A percentile compares a stretch with the other conserved stretches of the same genome.
Conservation (phyloP, 1,284 basidiomycete species). For the Anthracocystis setariae region DNA sequence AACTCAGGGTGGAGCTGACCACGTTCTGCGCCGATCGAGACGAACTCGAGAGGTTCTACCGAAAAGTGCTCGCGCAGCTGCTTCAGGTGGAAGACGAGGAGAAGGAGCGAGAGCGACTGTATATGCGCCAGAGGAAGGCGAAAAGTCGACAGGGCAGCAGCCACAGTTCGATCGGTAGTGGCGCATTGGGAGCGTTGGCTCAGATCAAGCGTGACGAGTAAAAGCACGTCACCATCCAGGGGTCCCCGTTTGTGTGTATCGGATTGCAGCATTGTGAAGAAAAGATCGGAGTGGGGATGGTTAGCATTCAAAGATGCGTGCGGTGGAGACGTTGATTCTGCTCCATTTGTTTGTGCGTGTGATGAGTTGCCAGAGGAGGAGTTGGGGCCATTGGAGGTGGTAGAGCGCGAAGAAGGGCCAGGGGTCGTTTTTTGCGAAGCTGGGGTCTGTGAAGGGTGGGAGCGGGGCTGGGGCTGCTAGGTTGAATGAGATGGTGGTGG, state of each 20-base stretch:
- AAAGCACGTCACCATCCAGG: not conserved
- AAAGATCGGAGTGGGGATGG: too few species aligned
- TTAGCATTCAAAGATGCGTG: conserved; percentile 57
- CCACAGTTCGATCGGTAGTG: conserved; percentile 4
- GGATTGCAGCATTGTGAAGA: too few species aligned
- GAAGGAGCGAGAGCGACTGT: conserved; percentile 9
- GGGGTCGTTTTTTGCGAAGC: conserved; percentile 49
- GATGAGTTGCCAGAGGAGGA: conserved; percentile 50
- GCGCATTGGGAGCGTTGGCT: not conserved
- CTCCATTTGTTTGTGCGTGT: conserved; percentile 42
- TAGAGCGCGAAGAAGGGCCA: conserved; percentile 54
- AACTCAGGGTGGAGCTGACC: conserved; percentile 49
- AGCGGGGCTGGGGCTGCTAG: conserved; percentile 26
- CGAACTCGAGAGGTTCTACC: conserved; percentile 56
- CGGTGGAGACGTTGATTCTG: conserved; percentile 57
- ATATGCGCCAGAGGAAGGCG: too few species aligned
- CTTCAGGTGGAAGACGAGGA: conserved; percentile 39
- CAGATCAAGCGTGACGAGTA: not conserved
- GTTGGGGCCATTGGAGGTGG: conserved; percentile 54
- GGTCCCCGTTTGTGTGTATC: too few species aligned
- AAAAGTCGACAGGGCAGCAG: conserved; percentile 25
- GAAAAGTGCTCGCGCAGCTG: conserved; percentile 35
- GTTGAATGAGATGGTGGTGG: conserved; percentile 10
- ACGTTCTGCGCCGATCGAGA: conserved; percentile 52
- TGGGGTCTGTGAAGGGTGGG: conserved; percentile 46